These are phyloP conservation scores for Prunella vulgaris DNA, from an alignment of 257 asterid species.

Conservation along the genomic window DNA sequence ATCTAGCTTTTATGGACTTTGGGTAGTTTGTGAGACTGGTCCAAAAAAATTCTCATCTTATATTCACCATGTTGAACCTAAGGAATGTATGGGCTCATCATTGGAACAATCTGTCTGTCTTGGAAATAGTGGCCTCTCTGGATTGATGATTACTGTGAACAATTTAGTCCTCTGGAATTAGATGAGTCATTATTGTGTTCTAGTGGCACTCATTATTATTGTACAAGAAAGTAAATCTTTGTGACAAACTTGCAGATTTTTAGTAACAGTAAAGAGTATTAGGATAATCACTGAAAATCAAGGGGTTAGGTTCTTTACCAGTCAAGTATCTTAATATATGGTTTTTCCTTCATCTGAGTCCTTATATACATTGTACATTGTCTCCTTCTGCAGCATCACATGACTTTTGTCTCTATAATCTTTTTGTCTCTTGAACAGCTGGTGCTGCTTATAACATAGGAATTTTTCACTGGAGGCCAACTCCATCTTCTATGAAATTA, in stretches of 20 bases:
- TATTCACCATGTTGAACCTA: not conserved
- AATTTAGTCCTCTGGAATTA: not conserved
- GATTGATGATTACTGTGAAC: not conserved
- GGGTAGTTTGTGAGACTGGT: not conserved
- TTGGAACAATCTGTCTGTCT: not conserved
- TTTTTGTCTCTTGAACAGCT: constrained; percentile 39
- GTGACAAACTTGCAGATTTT: not conserved
- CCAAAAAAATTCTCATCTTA: constrained; percentile 12
- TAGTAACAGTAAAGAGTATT: not conserved
- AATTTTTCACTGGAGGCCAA: constrained; percentile 97
- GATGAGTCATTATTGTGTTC: not conserved
- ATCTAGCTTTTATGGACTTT: constrained; percentile 2
- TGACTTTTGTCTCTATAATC: not conserved
- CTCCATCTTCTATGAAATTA: constrained; percentile 69
- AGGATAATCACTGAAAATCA: not conserved
- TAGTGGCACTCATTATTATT: not conserved
- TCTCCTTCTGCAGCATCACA: not conserved
- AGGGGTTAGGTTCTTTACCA: not conserved
- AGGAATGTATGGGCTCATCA: not conserved
- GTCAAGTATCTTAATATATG: not conserved
- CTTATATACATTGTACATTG: constrained; percentile 11
- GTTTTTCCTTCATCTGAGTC: not conserved
- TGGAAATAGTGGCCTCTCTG: not conserved
- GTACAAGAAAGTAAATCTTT: not conserved
- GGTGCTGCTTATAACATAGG: constrained; percentile 93